A percentile compares a stretch with the other conserved stretches of the same genome.
Evolutionary conservation across 176 grass and related monocot species (phyloP).

Genomic region (barley (Hordeum vulgare)): MorexV3_pseudomolecules_assembly NC_058522.1:192242081-192242580

Average conservation of each 20-base stretch:
- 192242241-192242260: not conserved
- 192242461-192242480: not conserved
- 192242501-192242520: not conserved
- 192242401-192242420: slow-evolving; percentile 3
- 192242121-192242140: no score
- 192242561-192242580: slow-evolving; percentile 22
- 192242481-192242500: not conserved
- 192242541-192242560: slow-evolving; percentile 25
- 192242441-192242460: not conserved
- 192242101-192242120: no score
- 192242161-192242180: no score
- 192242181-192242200: no score
- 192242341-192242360: slow-evolving; percentile 5
- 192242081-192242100: no score
- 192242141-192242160: no score
- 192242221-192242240: not conserved
- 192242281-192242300: not conserved
- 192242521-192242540: not conserved
- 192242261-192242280: slow-evolving; percentile 22
- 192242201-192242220: no score
- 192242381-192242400: slow-evolving; percentile 9
- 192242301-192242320: not conserved
- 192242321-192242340: slow-evolving; percentile 25
- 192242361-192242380: not conserved
- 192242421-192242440: not conserved